Evolutionary conservation across 2,329 filamentous ascomycete species (phyloP), one percentile per base, ranked within the genome.

Genomic region (Penicillium freii): DNA sequence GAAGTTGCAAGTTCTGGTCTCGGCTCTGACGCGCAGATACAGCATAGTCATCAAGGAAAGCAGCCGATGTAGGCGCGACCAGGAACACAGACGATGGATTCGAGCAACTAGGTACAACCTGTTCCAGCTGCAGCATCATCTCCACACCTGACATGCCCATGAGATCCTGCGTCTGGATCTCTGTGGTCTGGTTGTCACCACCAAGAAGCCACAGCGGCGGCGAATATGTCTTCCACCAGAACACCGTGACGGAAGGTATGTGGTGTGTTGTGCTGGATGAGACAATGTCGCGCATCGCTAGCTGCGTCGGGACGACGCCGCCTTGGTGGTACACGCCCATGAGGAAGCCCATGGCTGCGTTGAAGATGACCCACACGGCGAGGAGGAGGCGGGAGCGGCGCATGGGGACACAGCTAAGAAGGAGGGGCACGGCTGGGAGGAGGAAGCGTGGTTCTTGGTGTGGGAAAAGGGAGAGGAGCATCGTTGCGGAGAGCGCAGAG

Each of bases 181-280:
- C 62, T 10, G 63, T 63, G 5, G 65, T 40, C 19, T 64, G 68
- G 34, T 66, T 67, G 39, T 71, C 68, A 5, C 73, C 69, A 21
- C 80, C 80, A 6, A 82, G 70, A 15, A 83, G 68, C 78, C 81
- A 82, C 9, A 75, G 72, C 4, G 81, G 80, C 2, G 81, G 80
- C 9, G 78, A 78, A 62, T 83, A 83, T 3, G 81, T 82, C 61
- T 82, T 82, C 81, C 81, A 83, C 80, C 80, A 83, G 56, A 81
- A 73, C 17, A 80, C 77, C 5, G 75, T 75, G 9, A 71, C 72
- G 10, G 48, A 53, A n/a, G 59, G 53, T 23, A 51, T 42, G 6
- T 51, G 51, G 7, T 58, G 45, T 47, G 49, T 48, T 15, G 62
- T 62, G 51, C 69, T 73, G 7, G 68, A 63, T 3, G 71, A 65